Evolutionary conservation across 495 filamentous ascomycete species (phyloP).

Genomic region (Staphylotrichum tortipilum): DNA sequence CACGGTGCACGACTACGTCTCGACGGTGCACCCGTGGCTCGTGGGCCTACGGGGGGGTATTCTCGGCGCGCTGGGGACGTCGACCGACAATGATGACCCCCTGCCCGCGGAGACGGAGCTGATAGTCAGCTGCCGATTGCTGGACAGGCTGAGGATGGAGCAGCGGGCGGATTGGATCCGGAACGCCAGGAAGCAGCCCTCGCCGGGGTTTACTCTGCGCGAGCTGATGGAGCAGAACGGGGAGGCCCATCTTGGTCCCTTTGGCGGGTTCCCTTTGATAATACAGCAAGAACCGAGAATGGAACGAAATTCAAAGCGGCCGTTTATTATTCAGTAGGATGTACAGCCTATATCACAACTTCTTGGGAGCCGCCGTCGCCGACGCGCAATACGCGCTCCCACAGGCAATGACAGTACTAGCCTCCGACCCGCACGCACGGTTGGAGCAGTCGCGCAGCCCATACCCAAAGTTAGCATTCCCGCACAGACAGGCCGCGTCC

Average conservation of each 20-base stretch:
- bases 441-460: neutral
- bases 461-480: neutral
- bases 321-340: neutral
- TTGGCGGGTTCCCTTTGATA: neutral
- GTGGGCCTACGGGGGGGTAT: neutral
- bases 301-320: neutral
- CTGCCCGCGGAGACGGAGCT: conserved; percentile 1
- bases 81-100: neutral
- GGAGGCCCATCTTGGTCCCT: neutral
- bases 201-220: neutral
- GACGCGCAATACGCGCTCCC: too few relatives aligned
- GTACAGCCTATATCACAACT: too few relatives aligned
- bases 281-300: neutral
- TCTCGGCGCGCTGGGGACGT: neutral
- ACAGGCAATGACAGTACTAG: too few relatives aligned
- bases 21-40: conserved; percentile 2
- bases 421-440: neutral
- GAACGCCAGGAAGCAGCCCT: neutral
- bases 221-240: neutral
- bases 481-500: neutral
- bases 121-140: neutral
- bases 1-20: conserved; percentile 2
- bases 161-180: conserved; percentile 1
- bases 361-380: too few relatives aligned
- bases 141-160: neutral